Conservation (phyloP, 306 rosid genomes). For the Boehmeria nivea region DNA sequence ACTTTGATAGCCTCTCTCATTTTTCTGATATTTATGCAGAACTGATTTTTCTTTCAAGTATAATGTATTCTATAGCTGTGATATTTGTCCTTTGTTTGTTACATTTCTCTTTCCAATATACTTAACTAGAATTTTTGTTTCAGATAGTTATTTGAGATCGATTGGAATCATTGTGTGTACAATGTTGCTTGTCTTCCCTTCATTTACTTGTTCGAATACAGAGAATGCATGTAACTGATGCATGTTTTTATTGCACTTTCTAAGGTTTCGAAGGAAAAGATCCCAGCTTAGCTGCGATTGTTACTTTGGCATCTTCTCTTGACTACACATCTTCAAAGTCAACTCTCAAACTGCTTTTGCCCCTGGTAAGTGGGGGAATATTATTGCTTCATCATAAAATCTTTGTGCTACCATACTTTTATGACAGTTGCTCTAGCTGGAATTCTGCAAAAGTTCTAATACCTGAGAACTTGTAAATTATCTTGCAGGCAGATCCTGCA, state of each 20-base stretch:
- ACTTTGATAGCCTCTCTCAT: no score
- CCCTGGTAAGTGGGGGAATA: constrained; percentile 65
- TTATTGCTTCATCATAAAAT: constrained; percentile 3
- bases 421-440: constrained; percentile 11
- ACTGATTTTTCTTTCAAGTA: no score
- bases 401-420: constrained; percentile 9
- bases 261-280: constrained; percentile 74
- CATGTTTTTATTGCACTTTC: constrained; percentile 16
- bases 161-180: no score
- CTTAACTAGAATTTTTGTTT: no score
- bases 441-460: constrained; percentile 23
- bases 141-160: no score
- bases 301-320: constrained; percentile 88
- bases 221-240: no score
- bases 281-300: constrained; percentile 77
- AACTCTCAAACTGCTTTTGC: constrained; percentile 72
- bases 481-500: constrained; percentile 94
- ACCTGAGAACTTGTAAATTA: constrained; percentile 21
- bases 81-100: no score
- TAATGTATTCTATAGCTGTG: no score
- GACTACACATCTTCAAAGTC: constrained; percentile 92
- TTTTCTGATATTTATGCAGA: no score
- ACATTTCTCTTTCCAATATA: no score
- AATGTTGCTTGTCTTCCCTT: no score
- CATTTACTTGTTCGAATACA: neutral